phyloP scores from a whole-genome alignment of 2,329 filamentous ascomycete species.

The Phyllosticta citribraziliensis region DNA sequence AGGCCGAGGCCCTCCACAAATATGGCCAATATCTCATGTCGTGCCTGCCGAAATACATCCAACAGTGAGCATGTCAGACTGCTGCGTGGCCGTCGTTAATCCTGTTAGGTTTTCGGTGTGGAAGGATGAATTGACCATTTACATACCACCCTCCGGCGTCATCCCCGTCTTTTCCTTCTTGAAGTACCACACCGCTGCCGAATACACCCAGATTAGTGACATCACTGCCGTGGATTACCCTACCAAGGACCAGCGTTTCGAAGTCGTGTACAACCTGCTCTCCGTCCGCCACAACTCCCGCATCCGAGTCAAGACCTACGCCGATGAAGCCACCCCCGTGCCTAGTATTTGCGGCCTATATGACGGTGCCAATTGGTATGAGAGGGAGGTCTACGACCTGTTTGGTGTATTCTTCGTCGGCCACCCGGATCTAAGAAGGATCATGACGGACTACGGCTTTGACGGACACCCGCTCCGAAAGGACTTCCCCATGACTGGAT shows the following conservation, averaged over 20 bases:
- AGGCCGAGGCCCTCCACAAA: slow-evolving; percentile 78
- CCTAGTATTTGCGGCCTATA: slow-evolving; percentile 79
- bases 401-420: slow-evolving; percentile 95
- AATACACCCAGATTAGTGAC: slow-evolving; percentile 87
- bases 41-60: slow-evolving; percentile 92
- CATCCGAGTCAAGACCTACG: slow-evolving; percentile 97
- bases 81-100: slow-evolving; percentile 1
- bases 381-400: slow-evolving; percentile 94
- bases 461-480: slow-evolving; percentile 95
- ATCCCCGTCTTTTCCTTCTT: slow-evolving; percentile 90
- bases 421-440: slow-evolving; percentile 89
- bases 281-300: slow-evolving; percentile 93
- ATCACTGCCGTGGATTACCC: slow-evolving; percentile 95
- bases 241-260: slow-evolving; percentile 89
- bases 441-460: slow-evolving; percentile 99
- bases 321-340: slow-evolving; percentile 88
- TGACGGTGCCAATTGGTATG: slow-evolving; percentile 97
- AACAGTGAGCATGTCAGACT: slow-evolving; percentile 51
- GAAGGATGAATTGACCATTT: slow-evolving; percentile 97
- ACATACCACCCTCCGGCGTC: slow-evolving; percentile 79
- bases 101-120: slow-evolving; percentile 76
- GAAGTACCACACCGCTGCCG: slow-evolving; percentile 94
- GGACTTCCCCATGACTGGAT: slow-evolving; percentile 95
- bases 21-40: slow-evolving; percentile 97
- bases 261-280: slow-evolving; percentile 95